Base-by-base conservation (phyloP, 2,329 filamentous ascomycete species). In the Pseudogymnoascus sp. region DNA sequence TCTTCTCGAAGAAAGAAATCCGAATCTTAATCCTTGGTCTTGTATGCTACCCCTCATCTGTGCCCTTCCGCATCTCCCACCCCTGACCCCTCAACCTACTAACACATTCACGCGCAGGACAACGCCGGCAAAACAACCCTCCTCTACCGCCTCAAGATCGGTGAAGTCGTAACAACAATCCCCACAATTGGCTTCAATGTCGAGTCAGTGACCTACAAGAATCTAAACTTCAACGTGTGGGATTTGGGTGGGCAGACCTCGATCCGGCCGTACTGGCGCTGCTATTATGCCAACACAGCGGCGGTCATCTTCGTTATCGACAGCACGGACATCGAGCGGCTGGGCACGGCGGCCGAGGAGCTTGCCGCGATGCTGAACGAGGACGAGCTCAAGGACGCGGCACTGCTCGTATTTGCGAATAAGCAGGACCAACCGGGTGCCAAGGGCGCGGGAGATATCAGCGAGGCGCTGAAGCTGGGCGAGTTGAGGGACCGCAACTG, bases 101-200 rank as follows among this genome's bases (percentile, higher is more conserved):
- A 33, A 56, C 47, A 53, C 47, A 56, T 69, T 61, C 66, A 53
- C 65, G 62, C 7, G 38, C 74, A 97, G 91, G 95, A 99, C 78
- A 97, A 97, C 77, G 95, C 95, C 59, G 95, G 95, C 76, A 99
- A 99, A 80, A 99, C 95, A 47, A 99, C 95, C 33, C 82, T 99
- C 65, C 81, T 99, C 64, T 99, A 99, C 81, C 89, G 93, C 77
- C 81, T 99, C 70, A 97, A 97, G 91, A 96, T 99, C 74, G 95
- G 95, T 74, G 95, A 99, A 76, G 95, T 99, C 50, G 95, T 99
- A 69, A 97, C 95, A 66, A 99, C 95, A 72, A 97, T 97, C 82
- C 95, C 95, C 19, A 99, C 95, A 62, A 97, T 99, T 76, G 95
- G 95, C 66, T 99, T 99, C 82, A 99, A 99, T 76, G 95, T 99